phyloP scores from a whole-genome alignment of 768 basidiomycete genomes.

The Podaxis sp. region DNA sequence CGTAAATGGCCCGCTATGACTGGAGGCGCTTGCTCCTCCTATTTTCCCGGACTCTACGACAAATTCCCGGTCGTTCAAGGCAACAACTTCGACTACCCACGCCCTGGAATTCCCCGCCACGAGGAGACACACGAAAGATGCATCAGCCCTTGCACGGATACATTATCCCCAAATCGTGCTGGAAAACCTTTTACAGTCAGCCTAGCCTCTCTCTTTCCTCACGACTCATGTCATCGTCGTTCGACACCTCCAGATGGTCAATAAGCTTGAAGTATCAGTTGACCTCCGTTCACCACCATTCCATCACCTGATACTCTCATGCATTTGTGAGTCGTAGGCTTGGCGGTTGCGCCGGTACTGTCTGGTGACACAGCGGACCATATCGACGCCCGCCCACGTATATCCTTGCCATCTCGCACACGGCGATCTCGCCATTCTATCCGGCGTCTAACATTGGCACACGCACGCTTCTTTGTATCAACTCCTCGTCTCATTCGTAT shows the following conservation, averaged over 20 bases:
- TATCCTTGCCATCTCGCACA: not conserved
- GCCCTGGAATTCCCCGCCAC: not conserved
- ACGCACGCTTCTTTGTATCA: not conserved
- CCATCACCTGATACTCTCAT: constrained; percentile 2
- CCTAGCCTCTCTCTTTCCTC: not conserved
- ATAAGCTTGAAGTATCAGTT: constrained; percentile 3
- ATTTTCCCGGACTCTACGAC: constrained; percentile 10
- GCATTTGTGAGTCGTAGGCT: not conserved
- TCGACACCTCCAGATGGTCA: not conserved
- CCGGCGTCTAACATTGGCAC: not conserved
- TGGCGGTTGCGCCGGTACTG: not conserved
- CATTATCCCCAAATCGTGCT: not conserved
- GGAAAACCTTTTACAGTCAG: not conserved
- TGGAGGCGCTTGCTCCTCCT: constrained; percentile 2
- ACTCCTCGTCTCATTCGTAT: not conserved
- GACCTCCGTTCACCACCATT: not conserved
- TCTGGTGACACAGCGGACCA: not conserved
- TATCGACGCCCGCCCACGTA: not conserved
- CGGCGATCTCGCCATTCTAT: constrained; percentile 5
- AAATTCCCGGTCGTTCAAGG: not conserved
- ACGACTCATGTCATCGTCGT: not conserved
- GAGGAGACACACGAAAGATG: not conserved
- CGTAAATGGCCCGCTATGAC: not conserved
- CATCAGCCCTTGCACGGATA: not conserved
- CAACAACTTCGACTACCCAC: not conserved